Evolutionary conservation across 2,329 filamentous ascomycete genomes (phyloP).

Genomic region (Aureobasidium mangrovei): DNA sequence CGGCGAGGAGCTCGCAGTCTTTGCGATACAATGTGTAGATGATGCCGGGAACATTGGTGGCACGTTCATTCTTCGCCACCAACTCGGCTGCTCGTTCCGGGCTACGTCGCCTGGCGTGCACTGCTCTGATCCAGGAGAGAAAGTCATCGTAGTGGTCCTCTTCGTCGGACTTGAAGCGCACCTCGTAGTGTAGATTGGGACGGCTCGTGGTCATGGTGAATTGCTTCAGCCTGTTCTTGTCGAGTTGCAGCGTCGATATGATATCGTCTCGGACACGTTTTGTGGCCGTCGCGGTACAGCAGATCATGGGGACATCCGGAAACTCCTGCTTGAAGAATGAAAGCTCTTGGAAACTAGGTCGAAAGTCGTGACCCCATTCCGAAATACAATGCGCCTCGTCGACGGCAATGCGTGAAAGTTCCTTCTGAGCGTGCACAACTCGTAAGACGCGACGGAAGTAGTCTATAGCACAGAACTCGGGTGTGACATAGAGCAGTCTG

Average conservation of each 20-base stretch:
- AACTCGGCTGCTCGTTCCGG: constrained; percentile 51
- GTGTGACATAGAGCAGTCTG: constrained; percentile 84
- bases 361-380: constrained; percentile 97
- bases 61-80: constrained; percentile 38
- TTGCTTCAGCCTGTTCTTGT: constrained; percentile 53
- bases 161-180: constrained; percentile 72
- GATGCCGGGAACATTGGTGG: constrained; percentile 63
- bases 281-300: constrained; percentile 86
- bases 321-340: constrained; percentile 78
- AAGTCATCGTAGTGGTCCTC: constrained; percentile 62
- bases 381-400: constrained; percentile 97
- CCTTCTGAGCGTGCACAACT: constrained; percentile 66
- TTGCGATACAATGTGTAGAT: constrained; percentile 70
- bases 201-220: constrained; percentile 80
- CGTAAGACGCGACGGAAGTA: constrained; percentile 67
- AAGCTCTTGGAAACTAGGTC: constrained; percentile 80
- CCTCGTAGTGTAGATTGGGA: constrained; percentile 82
- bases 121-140: constrained; percentile 63
- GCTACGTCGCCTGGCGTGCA: constrained; percentile 60
- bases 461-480: constrained; percentile 72
- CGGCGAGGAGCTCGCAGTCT: constrained; percentile 64
- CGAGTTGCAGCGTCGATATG: constrained; percentile 60
- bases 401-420: constrained; percentile 80
- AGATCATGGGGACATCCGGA: constrained; percentile 81
- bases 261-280: constrained; percentile 73